Evolutionary conservation across 805 yeast species (phyloP), one percentile per base, ranked within the genome.

Genomic region (Candida loeiensis): DNA sequence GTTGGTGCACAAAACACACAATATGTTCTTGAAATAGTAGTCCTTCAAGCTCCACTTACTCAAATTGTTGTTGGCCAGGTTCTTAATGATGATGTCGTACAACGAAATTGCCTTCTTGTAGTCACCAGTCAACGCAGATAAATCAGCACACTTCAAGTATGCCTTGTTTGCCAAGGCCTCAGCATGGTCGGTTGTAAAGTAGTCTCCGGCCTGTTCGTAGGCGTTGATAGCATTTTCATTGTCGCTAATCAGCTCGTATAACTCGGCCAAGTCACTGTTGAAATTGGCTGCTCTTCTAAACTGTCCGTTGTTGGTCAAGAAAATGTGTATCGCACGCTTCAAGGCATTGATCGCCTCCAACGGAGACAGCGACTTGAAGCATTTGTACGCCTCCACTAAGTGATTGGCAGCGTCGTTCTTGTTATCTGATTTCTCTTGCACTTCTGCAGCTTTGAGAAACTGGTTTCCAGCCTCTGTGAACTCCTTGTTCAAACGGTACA

Each of bases 271-370:
- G 58, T 93, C 99, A 71, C 84, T 79, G 58, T 90, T 84, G 67
- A 85, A 90, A 57, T 88, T 88, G 9, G 99, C 99, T 17, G 95
- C 96, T 60, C 98, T 75, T 59, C 99, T 80, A 66, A 93, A 93
- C 61, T 91, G 96, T 9, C 99, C 99, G 51, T 86, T 80, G 46
- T 79, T 74, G 1, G 95, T 88, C 46, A 68, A 64, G 61, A 90
- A 91, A 56, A 87, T 74, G 46, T 79, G 82, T 45, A 91, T 81
- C 0, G 98, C 96, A 51, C 75, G 76, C 42, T 76, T 74, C 46
- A 93, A 70, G 4, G 87, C 79, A 38, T 82, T 74, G 3, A 89
- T 95, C 6, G 95, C 95, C 38, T 79, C 85, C 8, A 67, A 69
- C 3, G 89, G 93, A 25, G 83, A 80, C 40, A 80, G 83, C 31